phyloP scores from a whole-genome alignment of 805 yeast genomes.

The Lipomyces starkeyi region DNA sequence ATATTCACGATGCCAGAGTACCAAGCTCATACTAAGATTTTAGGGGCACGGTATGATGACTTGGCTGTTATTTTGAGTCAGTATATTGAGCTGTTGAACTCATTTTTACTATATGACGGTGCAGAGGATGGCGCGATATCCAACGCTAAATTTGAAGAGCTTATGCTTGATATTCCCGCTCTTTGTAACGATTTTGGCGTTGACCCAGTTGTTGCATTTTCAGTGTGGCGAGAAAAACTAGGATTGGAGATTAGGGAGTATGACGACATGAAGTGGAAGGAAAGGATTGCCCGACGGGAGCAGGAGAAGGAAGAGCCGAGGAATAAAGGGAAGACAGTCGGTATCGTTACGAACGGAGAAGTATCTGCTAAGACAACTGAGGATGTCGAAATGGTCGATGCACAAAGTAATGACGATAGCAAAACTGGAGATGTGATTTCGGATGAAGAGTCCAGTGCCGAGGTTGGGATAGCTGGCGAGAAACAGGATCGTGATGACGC shows the following conservation, averaged over 20 bases:
- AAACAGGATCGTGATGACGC: conserved; percentile 68
- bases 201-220: conserved; percentile 67
- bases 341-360: background rate
- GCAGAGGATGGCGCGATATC: conserved; percentile 24
- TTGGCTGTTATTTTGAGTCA: conserved; percentile 69
- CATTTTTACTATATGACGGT: conserved; percentile 50
- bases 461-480: conserved; percentile 44
- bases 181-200: conserved; percentile 44
- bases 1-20: conserved; percentile 41
- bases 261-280: conserved; percentile 34
- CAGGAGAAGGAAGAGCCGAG: conserved; percentile 38
- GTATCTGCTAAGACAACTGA: conserved; percentile 12
- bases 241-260: conserved; percentile 45
- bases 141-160: conserved; percentile 16
- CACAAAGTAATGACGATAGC: conserved; percentile 3
- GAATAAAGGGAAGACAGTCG: conserved; percentile 2
- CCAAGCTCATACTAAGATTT: conserved; percentile 66
- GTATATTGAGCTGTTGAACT: conserved; percentile 62
- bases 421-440: conserved; percentile 1
- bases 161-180: conserved; percentile 32
- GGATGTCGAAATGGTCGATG: conserved; percentile 10
- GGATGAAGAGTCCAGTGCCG: conserved; percentile 38
- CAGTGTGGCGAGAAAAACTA: conserved; percentile 65
- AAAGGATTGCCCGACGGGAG: conserved; percentile 17
- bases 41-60: conserved; percentile 77